Evolutionary conservation across 768 basidiomycete genomes (phyloP).

Genomic region (Aureoboletus auriporus): DNA sequence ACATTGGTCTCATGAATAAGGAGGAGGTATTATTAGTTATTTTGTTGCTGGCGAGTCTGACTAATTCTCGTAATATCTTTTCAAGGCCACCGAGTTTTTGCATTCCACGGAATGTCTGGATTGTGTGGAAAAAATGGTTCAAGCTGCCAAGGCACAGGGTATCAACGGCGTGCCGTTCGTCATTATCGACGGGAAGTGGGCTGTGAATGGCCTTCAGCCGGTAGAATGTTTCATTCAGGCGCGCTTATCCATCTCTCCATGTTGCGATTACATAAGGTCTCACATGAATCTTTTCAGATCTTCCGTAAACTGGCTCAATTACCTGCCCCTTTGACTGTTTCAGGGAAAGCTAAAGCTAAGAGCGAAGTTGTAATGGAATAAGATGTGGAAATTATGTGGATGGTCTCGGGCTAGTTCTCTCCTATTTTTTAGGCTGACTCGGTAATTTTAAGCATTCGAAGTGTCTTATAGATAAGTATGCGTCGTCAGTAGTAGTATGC

Average conservation of each 20-base stretch:
- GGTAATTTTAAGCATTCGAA: too few relatives aligned
- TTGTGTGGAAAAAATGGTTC: slow-evolving; percentile 37
- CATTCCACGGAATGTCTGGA: slow-evolving; percentile 32
- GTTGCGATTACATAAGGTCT: not conserved
- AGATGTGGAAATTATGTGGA: not conserved
- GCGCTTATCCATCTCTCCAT: not conserved
- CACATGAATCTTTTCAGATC: slow-evolving; percentile 13
- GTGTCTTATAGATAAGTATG: too few relatives aligned
- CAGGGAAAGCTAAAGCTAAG: too few relatives aligned
- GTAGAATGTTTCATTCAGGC: slow-evolving; percentile 38
- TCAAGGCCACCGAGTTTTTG: slow-evolving; percentile 38
- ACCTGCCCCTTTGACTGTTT: slow-evolving; percentile 1
- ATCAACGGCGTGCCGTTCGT: slow-evolving; percentile 50
- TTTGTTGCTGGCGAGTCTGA: not conserved
- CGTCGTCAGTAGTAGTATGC: too few relatives aligned
- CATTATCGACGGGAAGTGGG: slow-evolving; percentile 44
- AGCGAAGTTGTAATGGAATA: not conserved
- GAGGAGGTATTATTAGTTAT: slow-evolving; percentile 24
- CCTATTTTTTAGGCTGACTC: too few relatives aligned
- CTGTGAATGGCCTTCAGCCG: slow-evolving; percentile 40
- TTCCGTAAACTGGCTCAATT: slow-evolving; percentile 27
- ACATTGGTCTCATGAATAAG: slow-evolving; percentile 32
- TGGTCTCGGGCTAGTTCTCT: too few relatives aligned
- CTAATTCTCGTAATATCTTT: not conserved
- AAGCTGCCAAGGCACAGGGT: slow-evolving; percentile 36